Evolutionary conservation across 495 filamentous ascomycete species (phyloP), one percentile per base, ranked within the genome.

Genomic region (Talaromyces adpressus): DNA sequence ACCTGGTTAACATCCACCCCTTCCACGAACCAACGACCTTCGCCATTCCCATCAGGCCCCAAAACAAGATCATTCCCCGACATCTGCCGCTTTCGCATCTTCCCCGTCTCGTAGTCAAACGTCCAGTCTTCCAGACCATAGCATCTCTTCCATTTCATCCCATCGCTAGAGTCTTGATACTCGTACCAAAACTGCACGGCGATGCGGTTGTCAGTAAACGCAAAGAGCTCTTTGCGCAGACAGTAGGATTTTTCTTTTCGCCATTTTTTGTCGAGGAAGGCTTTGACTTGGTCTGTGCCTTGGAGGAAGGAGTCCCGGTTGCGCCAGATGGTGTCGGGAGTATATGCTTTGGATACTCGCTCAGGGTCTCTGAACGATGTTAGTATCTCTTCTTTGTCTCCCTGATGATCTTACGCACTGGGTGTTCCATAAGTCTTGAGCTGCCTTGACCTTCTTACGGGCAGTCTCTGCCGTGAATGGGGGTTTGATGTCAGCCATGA

Each of bases 141-240:
- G 51, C 90, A 93, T 18, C 92, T 82, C 83, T 90, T 95, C 92
- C 91, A 97, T 68, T 90, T 87, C 69, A 84, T 78, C 6, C 68
- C 73, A 64, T 91, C 88, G 1, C 81, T 64, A 6, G 72, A 74
- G 68, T 96, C 91, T 61, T 86, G 83, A 75, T 85, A 96, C 73
- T 96, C 92, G 65, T 96, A 96, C 91, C 91, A 96, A 73, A 96
- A 96, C 74, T 95, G 89, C 47, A 94, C 91, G 1, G 90, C 91
- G 67, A 93, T 95, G 16, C 71, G 73, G 60, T 78, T 68, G 51
- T 76, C 77, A 14, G 62, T 62, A 53, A 73, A 85, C 11, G 90
- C 82, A 75, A 96, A 96, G 7, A 97, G 80, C 70, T 97, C 92
- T 74, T 96, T 96, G 60, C 92, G 85, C 45, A 96, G 83, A 2